Evolutionary conservation across 495 filamentous ascomycete species (phyloP).

Genomic region (Neurospora sp.): DNA sequence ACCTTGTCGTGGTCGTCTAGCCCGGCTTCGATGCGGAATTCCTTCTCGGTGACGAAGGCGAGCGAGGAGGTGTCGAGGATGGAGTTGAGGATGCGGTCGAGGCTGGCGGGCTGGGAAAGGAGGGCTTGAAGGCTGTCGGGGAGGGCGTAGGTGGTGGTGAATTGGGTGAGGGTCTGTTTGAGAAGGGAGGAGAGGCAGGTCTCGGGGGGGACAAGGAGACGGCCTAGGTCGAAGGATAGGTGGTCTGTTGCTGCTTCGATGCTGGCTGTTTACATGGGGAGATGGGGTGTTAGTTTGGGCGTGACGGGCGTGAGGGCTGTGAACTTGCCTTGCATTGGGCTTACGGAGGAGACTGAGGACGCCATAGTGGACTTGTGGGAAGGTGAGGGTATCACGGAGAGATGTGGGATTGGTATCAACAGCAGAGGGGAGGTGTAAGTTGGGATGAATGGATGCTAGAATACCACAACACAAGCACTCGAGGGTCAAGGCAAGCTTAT

Average conservation of each 20-base stretch:
- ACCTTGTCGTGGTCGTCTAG: conserved; percentile 19
- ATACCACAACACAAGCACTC: background rate
- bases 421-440: background rate
- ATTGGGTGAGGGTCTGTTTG: conserved; percentile 5
- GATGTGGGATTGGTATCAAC: background rate
- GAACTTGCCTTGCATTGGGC: background rate
- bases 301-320: background rate
- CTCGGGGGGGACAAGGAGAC: conserved; percentile 13
- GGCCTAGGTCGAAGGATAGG: conserved; percentile 9
- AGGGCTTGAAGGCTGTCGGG: background rate
- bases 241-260: conserved; percentile 12
- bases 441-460: background rate
- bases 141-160: conserved; percentile 15
- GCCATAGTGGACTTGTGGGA: background rate
- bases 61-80: conserved; percentile 18
- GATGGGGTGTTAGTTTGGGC: background rate
- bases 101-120: conserved; percentile 8
- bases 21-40: conserved; percentile 7
- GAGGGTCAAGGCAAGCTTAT: background rate
- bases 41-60: conserved; percentile 16
- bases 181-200: conserved; percentile 16
- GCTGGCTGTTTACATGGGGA: conserved; percentile 7
- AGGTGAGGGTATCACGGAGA: background rate
- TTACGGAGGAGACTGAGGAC: background rate
- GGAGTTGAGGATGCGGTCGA: conserved; percentile 12